These are phyloP conservation scores for Scedosporium dehoogii DNA, from an alignment of 2,329 filamentous ascomycete species.

Conservation along the genomic window DNA sequence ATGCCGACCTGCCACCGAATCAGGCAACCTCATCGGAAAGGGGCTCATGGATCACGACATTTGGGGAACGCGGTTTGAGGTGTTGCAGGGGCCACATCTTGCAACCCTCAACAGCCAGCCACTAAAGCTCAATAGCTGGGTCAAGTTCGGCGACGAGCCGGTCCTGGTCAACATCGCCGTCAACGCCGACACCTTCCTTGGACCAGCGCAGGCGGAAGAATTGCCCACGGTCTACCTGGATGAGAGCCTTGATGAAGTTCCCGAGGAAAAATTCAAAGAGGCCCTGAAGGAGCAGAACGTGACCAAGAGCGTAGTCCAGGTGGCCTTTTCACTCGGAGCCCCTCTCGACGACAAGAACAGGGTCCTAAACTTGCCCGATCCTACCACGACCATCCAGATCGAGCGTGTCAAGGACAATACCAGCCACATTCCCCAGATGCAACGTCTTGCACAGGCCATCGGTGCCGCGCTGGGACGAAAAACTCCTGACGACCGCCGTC, in stretches of 20 bases:
- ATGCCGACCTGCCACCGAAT: background rate
- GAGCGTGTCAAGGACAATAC: background rate
- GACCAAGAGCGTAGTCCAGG: slow-evolving; percentile 1
- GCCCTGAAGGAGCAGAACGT: background rate
- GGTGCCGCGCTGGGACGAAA: background rate
- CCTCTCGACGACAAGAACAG: slow-evolving; percentile 3
- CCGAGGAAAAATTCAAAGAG: slow-evolving; percentile 4
- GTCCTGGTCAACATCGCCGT: slow-evolving; percentile 5
- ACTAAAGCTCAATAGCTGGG: slow-evolving; percentile 3
- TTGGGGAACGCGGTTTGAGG: slow-evolving; percentile 4
- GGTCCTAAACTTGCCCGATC: slow-evolving; percentile 4
- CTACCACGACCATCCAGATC: slow-evolving; percentile 3
- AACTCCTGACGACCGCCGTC: background rate
- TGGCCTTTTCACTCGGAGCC: background rate
- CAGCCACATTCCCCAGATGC: background rate
- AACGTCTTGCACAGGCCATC: slow-evolving; percentile 1
- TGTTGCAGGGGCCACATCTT: slow-evolving; percentile 2
- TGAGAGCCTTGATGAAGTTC: background rate
- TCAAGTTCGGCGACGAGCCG: slow-evolving; percentile 3
- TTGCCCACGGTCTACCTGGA: slow-evolving; percentile 2
- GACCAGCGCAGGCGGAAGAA: background rate
- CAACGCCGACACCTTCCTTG: slow-evolving; percentile 5
- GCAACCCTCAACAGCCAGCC: slow-evolving; percentile 1
- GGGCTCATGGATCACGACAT: slow-evolving; percentile 7
- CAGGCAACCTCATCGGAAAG: slow-evolving; percentile 2